These are phyloP conservation scores for Chalciporus sp. DNA, from an alignment of 1,284 basidiomycete genomes.

Conservation along the genomic window DNA sequence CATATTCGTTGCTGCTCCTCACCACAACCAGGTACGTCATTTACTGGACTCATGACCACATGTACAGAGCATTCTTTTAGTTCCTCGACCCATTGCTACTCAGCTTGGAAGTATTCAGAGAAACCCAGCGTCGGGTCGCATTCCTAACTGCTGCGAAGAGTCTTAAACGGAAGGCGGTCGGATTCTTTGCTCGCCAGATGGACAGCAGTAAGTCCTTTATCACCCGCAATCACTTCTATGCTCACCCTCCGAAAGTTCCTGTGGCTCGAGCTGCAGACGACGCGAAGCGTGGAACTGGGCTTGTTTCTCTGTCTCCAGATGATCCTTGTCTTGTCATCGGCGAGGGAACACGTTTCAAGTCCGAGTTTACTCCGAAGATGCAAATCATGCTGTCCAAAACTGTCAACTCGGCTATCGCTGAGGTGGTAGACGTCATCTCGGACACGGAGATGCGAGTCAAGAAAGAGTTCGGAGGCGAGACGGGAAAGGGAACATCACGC, in stretches of 20 bases:
- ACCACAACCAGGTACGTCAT: slow-evolving; percentile 85
- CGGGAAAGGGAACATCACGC: slow-evolving; percentile 72
- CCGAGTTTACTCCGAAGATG: slow-evolving; percentile 79
- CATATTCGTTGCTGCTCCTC: slow-evolving; percentile 96
- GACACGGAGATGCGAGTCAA: slow-evolving; percentile 87
- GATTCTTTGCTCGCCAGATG: slow-evolving; percentile 85
- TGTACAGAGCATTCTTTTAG: slow-evolving; percentile 42
- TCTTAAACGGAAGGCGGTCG: slow-evolving; percentile 81
- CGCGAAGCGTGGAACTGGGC: slow-evolving; percentile 79
- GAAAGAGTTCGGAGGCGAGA: slow-evolving; percentile 86
- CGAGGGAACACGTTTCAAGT: slow-evolving; percentile 76
- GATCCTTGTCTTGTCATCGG: slow-evolving; percentile 84
- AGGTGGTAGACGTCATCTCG: slow-evolving; percentile 88
- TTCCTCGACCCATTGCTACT: slow-evolving; percentile 95
- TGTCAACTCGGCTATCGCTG: slow-evolving; percentile 77
- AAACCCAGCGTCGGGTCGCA: slow-evolving; percentile 82
- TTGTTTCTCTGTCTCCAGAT: slow-evolving; percentile 71
- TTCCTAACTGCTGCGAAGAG: slow-evolving; percentile 95
- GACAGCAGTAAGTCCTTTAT: slow-evolving; percentile 73
- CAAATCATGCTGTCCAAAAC: slow-evolving; percentile 90
- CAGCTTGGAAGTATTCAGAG: slow-evolving; percentile 84
- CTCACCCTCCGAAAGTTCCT: slow-evolving; percentile 63
- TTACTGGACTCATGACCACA: slow-evolving; percentile 3
- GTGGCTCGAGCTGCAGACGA: slow-evolving; percentile 92
- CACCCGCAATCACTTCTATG: slow-evolving; percentile 1